Evolutionary conservation across 805 yeast species (phyloP), one percentile per base, ranked within the genome.

Genomic region (Ogataea polymorpha): DNA sequence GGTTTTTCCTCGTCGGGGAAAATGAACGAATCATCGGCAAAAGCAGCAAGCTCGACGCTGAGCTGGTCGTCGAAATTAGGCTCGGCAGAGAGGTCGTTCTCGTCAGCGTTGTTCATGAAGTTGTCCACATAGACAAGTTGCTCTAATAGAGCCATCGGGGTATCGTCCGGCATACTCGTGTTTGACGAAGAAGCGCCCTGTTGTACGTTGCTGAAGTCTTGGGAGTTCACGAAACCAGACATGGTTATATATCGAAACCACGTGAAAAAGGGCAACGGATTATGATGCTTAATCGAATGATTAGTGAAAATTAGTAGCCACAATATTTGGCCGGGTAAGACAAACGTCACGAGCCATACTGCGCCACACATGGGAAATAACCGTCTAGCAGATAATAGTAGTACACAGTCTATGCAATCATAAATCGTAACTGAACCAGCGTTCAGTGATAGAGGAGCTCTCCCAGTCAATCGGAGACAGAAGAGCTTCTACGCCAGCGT

Each of bases 1-100:
- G 82, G 82, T 56, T 83, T 83, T 25, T 84, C 91, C 55, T 86
- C 93, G 56, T 85, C 93, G 1, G 91, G 88, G 56, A 85, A 85
- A 2, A 85, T 75, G 50, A 85, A 85, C 2, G 86, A 74, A 44
- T 83, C 90, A 53, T 84, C 90, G 0, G 90, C 91, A 71, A 85
- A 85, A 1, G 89, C 90, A 13, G 87, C 85, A 48, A 85, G 70
- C 55, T 85, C 93, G 13, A 76, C 77, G 5, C 79, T 73, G 18
- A 76, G 52, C 37, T 75, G 72, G 46, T 75, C 79, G 49, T 76
- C 80, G 20, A 75, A 65, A 27, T 66, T 65, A 66, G 63, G 46
- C 65, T 67, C 56, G 62, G 49, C 53, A 1, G 53, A 43, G 3
- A 50, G 43, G 17, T 58, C 61, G 3, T 28, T 61, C 21, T 73